Evolutionary conservation across 305 asterid species (phyloP), one percentile per base, ranked within the genome.

Genomic region (Fraxinus sp.): DNA sequence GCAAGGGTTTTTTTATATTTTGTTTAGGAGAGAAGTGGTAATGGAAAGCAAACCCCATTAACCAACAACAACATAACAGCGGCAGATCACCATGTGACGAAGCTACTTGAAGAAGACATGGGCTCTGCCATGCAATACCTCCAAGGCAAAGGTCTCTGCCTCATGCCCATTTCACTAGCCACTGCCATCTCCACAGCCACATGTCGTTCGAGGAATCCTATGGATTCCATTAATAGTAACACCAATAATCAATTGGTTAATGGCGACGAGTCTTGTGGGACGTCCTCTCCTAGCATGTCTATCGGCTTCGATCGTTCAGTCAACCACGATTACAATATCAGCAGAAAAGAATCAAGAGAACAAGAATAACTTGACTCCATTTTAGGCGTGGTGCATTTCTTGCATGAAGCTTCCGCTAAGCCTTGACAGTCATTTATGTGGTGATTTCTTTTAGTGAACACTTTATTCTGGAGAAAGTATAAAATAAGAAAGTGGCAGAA

Each of bases 101-200:
- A 93, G 87, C 87, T 95, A 71, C 91, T 95, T 95, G 98, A 95
- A 32, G 97, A 93, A 22, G 97, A 95, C 78, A 93, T 95, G 97
- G 97, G 98, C 0, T 90, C 98, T 4, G 98, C 98, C 68, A 95
- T 95, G 97, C 98, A 95, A 76, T 95, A 95, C 79, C 97, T 95
- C 6, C 98, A 93, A 77, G 97, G 98, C 3, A 95, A 95, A 83
- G 98, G 98, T n/a, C 92, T 95, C 0, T 95, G 97, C 85, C 93
- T 95, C 20, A 93, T 95, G 97, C 98, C 98, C 41, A 91, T 95
- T 14, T 95, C 98, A 2, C 88, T 95, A 33, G 97, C 97, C 35
- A 89, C 97, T 36, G 94, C 96, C 26, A 93, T 95, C 64, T 95
- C 98, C 81, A 90, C 97, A 78, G 85, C 95, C 84, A 87, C 97